Base-by-base conservation (phyloP, 805 yeast species). In the Yamadazyma laniorum region DNA sequence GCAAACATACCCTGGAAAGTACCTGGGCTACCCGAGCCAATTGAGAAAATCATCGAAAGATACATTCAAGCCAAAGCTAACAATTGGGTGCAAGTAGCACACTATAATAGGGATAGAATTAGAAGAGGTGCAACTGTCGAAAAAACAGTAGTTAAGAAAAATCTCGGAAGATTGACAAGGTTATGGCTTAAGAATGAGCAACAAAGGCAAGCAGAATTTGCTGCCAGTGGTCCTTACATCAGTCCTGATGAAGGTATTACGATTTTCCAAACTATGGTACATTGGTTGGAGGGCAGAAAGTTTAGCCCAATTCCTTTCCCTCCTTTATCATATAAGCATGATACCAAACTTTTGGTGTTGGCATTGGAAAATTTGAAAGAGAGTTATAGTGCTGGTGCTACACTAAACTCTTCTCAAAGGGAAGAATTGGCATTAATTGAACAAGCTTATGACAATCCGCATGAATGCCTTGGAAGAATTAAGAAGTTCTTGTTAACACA, bases 1-100 rank as follows among this genome's bases (percentile, higher is more conserved):
- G 99, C 99, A 2, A 91, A 93, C 55, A 84, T 93, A 42, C 96
- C 97, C 0, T 93, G 98, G 98, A 81, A 87, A 49, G 98, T 93
- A 12, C 95, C 96, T 1, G 98, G 98, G 0, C 69, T 93, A 63
- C 99, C 99, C 2, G 84, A 76, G 37, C 97, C 97, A 0, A 78
- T 93, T 18, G 93, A 82, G 48, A 77, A 79, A 30, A 86, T 93
- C 26, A 90, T 93, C 44, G 83, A 86, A 53, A 76, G 96, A 31
- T 93, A 93, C 53, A 82, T 93, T 34, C 83, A 88, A 53, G 95
- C 96, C 1, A 91, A 93, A 58, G 96, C 98, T 2, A 97, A 91
- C 51, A 95, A 95, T 5, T 93, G 98, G 98, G 75, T 88, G 9
- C 81, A 93, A 1, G 90, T 87, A 12, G 95, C 99, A 1, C 95